Percentiles rank a stretch among this genome's conserved stretches.
These are phyloP conservation scores for Erodium maritimum DNA, from an alignment of 345 rosid genomes.

Conservation along the genomic window DNA sequence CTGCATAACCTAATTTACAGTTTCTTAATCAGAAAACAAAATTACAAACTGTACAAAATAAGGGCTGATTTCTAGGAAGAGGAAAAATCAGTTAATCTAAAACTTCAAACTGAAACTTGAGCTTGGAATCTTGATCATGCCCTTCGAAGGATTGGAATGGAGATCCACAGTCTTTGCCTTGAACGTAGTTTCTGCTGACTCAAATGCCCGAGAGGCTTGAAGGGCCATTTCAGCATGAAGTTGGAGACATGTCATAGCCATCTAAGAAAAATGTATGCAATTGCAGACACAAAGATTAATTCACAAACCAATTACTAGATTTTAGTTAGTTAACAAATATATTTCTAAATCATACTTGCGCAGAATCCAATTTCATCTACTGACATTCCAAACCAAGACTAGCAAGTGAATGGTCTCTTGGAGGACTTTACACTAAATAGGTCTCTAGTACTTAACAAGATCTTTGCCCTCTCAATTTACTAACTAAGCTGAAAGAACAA, in stretches of 20 bases:
- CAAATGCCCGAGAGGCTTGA: slow-evolving; percentile 77
- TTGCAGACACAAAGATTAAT: neutral
- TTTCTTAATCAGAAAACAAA: neutral
- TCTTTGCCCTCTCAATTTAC: neutral
- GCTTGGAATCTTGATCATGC: slow-evolving; percentile 40
- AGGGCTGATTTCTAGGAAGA: slow-evolving; percentile 1
- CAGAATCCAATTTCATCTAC: neutral
- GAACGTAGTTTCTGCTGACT: slow-evolving; percentile 28
- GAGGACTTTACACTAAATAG: neutral
- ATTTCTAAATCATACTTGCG: neutral
- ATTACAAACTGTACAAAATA: slow-evolving; percentile 5
- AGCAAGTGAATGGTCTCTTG: neutral
- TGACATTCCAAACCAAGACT: too few relatives aligned
- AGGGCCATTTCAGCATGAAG: slow-evolving; percentile 88
- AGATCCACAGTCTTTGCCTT: slow-evolving; percentile 24
- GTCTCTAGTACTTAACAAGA: neutral
- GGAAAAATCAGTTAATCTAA: slow-evolving; percentile 10
- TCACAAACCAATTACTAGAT: neutral
- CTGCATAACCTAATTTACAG: too few relatives aligned
- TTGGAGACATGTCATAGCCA: slow-evolving; percentile 88
- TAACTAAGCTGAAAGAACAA: neutral
- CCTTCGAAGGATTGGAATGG: slow-evolving; percentile 21
- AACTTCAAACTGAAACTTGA: slow-evolving; percentile 18
- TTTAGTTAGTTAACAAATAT: neutral
- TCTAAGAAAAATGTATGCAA: slow-evolving; percentile 20